These are phyloP conservation scores for Microsporum ferrugineum DNA, from an alignment of 2,329 filamentous ascomycete species.

Conservation along the genomic window DNA sequence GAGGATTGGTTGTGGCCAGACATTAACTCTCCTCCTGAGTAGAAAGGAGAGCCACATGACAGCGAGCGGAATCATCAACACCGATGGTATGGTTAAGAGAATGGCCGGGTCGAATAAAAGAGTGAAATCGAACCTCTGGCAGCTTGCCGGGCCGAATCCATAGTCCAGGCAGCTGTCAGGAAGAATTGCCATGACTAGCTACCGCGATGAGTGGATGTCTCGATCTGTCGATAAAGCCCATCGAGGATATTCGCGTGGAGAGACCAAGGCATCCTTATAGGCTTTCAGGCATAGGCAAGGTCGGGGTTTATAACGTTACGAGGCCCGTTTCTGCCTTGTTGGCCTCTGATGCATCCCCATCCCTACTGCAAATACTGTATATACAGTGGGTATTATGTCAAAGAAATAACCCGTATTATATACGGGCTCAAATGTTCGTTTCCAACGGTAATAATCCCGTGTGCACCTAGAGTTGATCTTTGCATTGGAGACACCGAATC, in stretches of 20 bases:
- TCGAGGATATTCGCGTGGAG: neutral
- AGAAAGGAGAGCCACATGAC: constrained; percentile 16
- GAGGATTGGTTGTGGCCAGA: neutral
- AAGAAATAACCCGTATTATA: no score
- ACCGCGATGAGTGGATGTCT: neutral
- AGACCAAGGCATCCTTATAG: no score
- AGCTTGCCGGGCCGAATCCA: constrained; percentile 3
- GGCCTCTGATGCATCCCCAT: no score
- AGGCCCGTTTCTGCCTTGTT: no score
- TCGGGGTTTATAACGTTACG: no score
- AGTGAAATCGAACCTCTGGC: constrained; percentile 22
- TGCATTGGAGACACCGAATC: no score
- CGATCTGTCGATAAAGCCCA: neutral
- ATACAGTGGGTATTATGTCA: no score
- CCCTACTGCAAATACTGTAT: no score
- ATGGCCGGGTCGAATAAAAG: constrained; percentile 25
- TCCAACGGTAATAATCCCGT: no score
- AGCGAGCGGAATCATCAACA: constrained; percentile 18
- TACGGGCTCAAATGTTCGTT: no score
- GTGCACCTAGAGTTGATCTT: no score
- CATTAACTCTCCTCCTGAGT: constrained; percentile 4
- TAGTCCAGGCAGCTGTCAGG: neutral
- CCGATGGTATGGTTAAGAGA: constrained; percentile 18
- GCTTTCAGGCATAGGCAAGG: no score
- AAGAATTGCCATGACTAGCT: neutral